Percentiles rank a stretch among this genome's conserved stretches.
These are phyloP conservation scores for Plasmodium reichenowi DNA, from an alignment of 169 alveolate genomes.

Conservation along the genomic window DNA sequence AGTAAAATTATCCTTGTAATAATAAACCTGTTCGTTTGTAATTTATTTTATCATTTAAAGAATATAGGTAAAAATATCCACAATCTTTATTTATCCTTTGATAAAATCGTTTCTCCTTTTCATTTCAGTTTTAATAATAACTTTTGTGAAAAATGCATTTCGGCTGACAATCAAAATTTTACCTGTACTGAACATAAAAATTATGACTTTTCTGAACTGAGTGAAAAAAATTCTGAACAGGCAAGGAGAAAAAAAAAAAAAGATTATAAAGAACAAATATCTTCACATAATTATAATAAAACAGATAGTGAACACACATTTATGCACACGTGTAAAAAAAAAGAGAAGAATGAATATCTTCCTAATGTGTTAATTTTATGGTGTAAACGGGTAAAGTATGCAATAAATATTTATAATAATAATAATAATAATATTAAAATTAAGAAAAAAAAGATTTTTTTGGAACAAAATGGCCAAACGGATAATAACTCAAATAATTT, in stretches of 20 bases:
- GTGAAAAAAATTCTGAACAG: constrained; percentile 7
- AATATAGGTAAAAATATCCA: constrained; percentile 50
- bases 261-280: not conserved
- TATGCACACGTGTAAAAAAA: constrained; percentile 2
- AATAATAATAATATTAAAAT: constrained; percentile 17
- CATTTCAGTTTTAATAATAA: constrained; percentile 29
- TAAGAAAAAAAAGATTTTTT: not conserved
- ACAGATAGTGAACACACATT: not conserved
- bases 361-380: constrained; percentile 47
- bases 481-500: not conserved
- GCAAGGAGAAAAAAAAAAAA: not conserved
- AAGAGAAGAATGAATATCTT: constrained; percentile 16
- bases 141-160: constrained; percentile 50
- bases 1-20: constrained; percentile 38
- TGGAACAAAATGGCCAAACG: not conserved
- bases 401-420: constrained; percentile 39
- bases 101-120: constrained; percentile 47
- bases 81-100: constrained; percentile 47
- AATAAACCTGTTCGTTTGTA: constrained; percentile 43
- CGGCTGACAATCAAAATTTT: constrained; percentile 1
- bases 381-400: constrained; percentile 43
- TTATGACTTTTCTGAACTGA: not conserved
- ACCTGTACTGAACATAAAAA: not conserved
- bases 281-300: constrained; percentile 3
- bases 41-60: constrained; percentile 62